Percentiles rank a stretch among this genome's conserved stretches.
These are phyloP conservation scores for Aspergillus taichungensis DNA, from an alignment of 495 filamentous ascomycete species.

Conservation along the genomic window DNA sequence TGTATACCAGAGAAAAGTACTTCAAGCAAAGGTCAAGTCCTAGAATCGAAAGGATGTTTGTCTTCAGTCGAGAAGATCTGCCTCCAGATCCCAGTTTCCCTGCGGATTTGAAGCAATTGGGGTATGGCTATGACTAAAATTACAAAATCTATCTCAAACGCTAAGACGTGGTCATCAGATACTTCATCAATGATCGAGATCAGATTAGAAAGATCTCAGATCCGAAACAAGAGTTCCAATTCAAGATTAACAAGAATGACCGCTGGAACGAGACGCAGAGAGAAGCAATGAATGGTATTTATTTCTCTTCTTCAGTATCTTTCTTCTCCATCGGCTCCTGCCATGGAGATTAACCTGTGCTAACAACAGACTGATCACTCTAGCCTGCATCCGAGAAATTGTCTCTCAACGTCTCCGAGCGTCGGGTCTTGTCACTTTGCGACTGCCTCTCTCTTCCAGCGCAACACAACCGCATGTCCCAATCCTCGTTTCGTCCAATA, in stretches of 20 bases:
- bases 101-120: slow-evolving; percentile 53
- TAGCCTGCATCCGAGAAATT: slow-evolving; percentile 55
- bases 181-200: slow-evolving; percentile 61
- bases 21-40: too few relatives aligned
- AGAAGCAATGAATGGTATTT: slow-evolving; percentile 59
- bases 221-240: slow-evolving; percentile 61
- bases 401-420: slow-evolving; percentile 51
- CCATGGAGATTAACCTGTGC: neutral
- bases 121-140: slow-evolving; percentile 39
- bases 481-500: slow-evolving; percentile 53
- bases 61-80: slow-evolving; percentile 50
- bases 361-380: slow-evolving; percentile 1
- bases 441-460: slow-evolving; percentile 47
- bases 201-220: slow-evolving; percentile 60
- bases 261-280: slow-evolving; percentile 63
- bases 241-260: slow-evolving; percentile 57
- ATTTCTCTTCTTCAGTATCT: neutral
- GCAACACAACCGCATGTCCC: slow-evolving; percentile 49
- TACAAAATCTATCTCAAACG: neutral
- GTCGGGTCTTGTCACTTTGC: slow-evolving; percentile 45
- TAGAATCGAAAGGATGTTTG: slow-evolving; percentile 53
- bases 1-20: too few relatives aligned
- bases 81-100: slow-evolving; percentile 62
- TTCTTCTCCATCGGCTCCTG: neutral
- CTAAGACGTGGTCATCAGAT: slow-evolving; percentile 35